Base-by-base conservation (phyloP, 2,329 filamentous ascomycete species). In the Microdochium bolleyi region DNA sequence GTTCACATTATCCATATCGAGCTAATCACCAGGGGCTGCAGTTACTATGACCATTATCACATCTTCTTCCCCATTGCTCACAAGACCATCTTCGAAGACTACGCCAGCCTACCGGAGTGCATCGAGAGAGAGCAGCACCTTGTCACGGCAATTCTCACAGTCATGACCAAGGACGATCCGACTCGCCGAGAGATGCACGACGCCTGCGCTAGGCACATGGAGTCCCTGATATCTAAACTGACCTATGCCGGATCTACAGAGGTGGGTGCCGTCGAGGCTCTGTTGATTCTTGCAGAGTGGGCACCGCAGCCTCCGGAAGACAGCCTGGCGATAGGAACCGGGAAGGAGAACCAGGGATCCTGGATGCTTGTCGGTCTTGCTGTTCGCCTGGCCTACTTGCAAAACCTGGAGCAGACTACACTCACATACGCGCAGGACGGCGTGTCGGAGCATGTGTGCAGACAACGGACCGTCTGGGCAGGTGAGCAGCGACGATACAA, bases 361-460 rank as follows among this genome's bases (percentile, higher is more conserved):
- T 89, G 86, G 86, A 89, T 89, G 85, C 83, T 88, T 60, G 84
- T 88, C 5, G 86, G 86, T 1, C 77, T 86, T 22, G 86, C 86
- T 2, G 68, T 89, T 7, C 77, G 86, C 7, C 79, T 87, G 2
- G 85, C 81, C 0, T 89, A 89, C 62, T 86, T 86, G 50, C 78
- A 88, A 16, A 82, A 82, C 1, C 72, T 89, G 19, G 86, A 89
- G 62, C 76, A 83, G 54, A 87, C 85, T 19, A 83, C 83, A 0
- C 84, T 89, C 58, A 75, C 80, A 46, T 78, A 80, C 32, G 79
- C 83, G 38, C 74, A 78, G 46, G 77, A 79, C 11, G 75, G 75
- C n/a, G 80, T 82, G 52, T 77, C 82, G 10, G 75, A 78, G 24
- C 72, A 78, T 19, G 79, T 84, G 60, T 78, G 80, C 57, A 78